Evolutionary conservation across 2,329 filamentous ascomycete genomes (phyloP), one percentile per base, ranked within the genome.

Genomic region (Trichoderma sp.): DNA sequence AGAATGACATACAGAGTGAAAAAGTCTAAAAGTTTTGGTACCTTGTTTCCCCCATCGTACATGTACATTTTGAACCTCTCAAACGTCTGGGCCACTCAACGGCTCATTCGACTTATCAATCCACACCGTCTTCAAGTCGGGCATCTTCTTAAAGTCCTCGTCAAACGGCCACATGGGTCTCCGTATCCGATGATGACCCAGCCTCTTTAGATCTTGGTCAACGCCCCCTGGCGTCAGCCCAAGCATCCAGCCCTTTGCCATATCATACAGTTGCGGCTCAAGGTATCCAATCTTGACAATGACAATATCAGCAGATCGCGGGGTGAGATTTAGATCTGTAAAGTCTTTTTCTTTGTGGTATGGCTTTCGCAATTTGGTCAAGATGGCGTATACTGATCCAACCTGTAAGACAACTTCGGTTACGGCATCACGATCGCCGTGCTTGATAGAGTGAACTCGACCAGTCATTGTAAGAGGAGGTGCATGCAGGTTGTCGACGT

Each of bases 271-370:
- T 74, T 88, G 83, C 4, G 86, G 86, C 75, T 88, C 86, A 1
- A 88, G 77, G 71, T 88, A 88, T 17, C 86, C 86, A 58, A 88
- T 88, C 76, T 88, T 88, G 28, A 88, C 85, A 57, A 88, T 82
- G 0, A 88, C 85, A 26, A 88, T 82, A 73, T 86, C 84, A 0
- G 83, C 82, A 5, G 79, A 74, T 2, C 85, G 81, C 2, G 86
- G 85, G 9, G 77, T 61, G 1, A 88, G 81, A 57, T 83, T 71
- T 0, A 88, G 80, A 3, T 84, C 83, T 0, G 82, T 85, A 73
- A 88, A 88, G 75, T 88, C 86, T 12, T 77, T 80, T 74, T 88
- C 85, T 61, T 82, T 81, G 73, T 88, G 86, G 73, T 88, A 88
- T 1, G 86, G 86, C 74, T 88, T 88, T 64, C 85, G 84, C 2